Percentiles rank a stretch among this genome's conserved stretches.
These are phyloP conservation scores for Rhizopogon rudus DNA, from an alignment of 768 basidiomycete genomes.

Conservation along the genomic window DNA sequence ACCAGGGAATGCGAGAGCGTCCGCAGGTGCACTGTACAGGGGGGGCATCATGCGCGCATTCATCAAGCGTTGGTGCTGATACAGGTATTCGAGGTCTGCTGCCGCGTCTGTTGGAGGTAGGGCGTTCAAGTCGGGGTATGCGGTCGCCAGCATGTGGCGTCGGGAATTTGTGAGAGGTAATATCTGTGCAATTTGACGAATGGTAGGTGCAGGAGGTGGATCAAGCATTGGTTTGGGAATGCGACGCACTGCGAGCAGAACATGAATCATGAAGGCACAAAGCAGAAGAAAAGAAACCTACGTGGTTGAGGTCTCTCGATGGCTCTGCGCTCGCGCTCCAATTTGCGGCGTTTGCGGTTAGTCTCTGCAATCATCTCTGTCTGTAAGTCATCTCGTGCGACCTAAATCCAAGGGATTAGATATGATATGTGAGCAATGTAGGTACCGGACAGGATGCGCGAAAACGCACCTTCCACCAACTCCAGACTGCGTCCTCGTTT, in stretches of 20 bases:
- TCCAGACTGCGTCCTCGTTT: slow-evolving; percentile 80
- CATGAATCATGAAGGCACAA: not conserved
- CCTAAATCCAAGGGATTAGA: slow-evolving; percentile 32
- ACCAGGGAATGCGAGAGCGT: slow-evolving; percentile 20
- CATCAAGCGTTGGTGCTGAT: slow-evolving; percentile 30
- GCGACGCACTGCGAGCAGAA: slow-evolving; percentile 42
- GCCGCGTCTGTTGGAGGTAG: slow-evolving; percentile 45
- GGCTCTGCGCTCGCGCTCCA: slow-evolving; percentile 82
- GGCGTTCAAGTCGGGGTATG: slow-evolving; percentile 29
- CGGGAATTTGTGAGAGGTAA: slow-evolving; percentile 36
- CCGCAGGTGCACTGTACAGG: not conserved
- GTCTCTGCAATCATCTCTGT: slow-evolving; percentile 87
- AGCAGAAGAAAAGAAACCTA: slow-evolving; percentile 29
- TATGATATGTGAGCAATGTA: not conserved
- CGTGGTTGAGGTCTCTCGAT: slow-evolving; percentile 73
- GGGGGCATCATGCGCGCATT: slow-evolving; percentile 3
- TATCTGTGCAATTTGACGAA: slow-evolving; percentile 63
- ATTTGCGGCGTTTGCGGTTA: slow-evolving; percentile 74
- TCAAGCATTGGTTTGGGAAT: slow-evolving; percentile 53
- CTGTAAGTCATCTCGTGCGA: slow-evolving; percentile 74
- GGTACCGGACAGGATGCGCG: slow-evolving; percentile 1
- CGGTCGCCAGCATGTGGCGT: slow-evolving; percentile 21
- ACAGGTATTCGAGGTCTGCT: slow-evolving; percentile 50
- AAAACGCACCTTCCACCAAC: slow-evolving; percentile 78
- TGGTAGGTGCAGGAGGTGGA: slow-evolving; percentile 50